Evolutionary conservation across 2,329 filamentous ascomycete species (phyloP), one percentile per base, ranked within the genome.

Genomic region (Penicillium polonicum): DNA sequence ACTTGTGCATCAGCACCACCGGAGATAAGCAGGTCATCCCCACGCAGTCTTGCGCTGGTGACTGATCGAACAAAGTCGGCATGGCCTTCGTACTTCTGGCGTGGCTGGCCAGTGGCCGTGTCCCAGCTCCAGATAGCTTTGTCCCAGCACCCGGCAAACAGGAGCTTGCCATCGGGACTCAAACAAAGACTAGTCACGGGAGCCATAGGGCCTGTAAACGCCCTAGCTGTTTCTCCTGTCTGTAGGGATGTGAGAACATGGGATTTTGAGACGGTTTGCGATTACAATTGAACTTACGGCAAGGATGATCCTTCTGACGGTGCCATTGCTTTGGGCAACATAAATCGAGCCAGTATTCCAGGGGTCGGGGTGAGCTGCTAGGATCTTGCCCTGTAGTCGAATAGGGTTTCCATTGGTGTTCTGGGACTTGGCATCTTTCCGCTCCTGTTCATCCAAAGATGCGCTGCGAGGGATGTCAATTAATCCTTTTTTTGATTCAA

Each of bases 141-240:
- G 77, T 99, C 93, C 94, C 94, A 99, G 58, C 88, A 94, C 35
- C 92, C 93, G 25, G 91, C 91, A 73, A 91, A 97, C 27, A 78
- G 52, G 12, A 97, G 71, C 1, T 82, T 88, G 59, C 79, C 80
- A 27, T 77, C 77, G 4, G 79, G 72, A 15, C 85, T 87, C 36
- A 91, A 79, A 17, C 89, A 85, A 29, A 96, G 76, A 64, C 88
- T 90, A 10, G 91, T 93, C 10, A 96, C 80, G 1, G 94, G 94
- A 4, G 91, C 88, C 45, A 83, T 83, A 19, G 92, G 90, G 2
- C 91, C 91, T 69, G 84, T 84, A 70, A 89, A 96, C 4, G 80
- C 68, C 15, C 76, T 73, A 51, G 74, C 61, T 43, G 71, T 78
- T 64, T 82, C 72, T 59, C 74, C 73, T 15, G 76, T 78, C 80